phyloP scores from a whole-genome alignment of 495 filamentous ascomycete species.

The Sphaerosporella brunnea region DNA sequence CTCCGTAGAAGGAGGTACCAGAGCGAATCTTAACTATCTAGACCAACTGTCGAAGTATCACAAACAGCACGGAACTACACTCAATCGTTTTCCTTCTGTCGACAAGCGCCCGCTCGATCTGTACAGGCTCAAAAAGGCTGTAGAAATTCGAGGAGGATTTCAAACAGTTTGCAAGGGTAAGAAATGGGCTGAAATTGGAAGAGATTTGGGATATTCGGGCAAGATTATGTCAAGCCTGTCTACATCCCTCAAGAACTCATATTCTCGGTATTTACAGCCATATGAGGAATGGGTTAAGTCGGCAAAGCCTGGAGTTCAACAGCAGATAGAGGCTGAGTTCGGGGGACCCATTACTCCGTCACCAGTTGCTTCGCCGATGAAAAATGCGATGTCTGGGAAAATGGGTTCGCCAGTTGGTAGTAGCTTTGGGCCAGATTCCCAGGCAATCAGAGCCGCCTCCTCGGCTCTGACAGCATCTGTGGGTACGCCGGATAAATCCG shows the following conservation, averaged over 20 bases:
- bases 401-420: constrained; percentile 27
- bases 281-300: constrained; percentile 89
- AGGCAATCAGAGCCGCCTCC: constrained; percentile 51
- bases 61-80: constrained; percentile 84
- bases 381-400: constrained; percentile 52
- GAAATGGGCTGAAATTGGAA: constrained; percentile 97
- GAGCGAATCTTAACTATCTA: constrained; percentile 88
- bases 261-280: constrained; percentile 83
- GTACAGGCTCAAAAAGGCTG: constrained; percentile 90
- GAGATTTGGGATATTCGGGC: constrained; percentile 92
- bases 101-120: constrained; percentile 95
- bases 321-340: constrained; percentile 81
- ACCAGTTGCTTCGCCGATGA: constrained; percentile 70
- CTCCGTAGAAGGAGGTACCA: constrained; percentile 96
- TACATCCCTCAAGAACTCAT: constrained; percentile 96
- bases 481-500: constrained; percentile 27
- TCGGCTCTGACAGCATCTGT: constrained; percentile 50
- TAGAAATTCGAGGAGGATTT: constrained; percentile 84
- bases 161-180: constrained; percentile 91
- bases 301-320: constrained; percentile 91
- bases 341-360: constrained; percentile 88
- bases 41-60: constrained; percentile 93
- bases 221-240: constrained; percentile 99
- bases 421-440: constrained; percentile 46
- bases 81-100: constrained; percentile 86